These are phyloP conservation scores for Dendrobium chrysotoxum DNA, from an alignment of 106 monocot species.

Conservation along the genomic window DNA sequence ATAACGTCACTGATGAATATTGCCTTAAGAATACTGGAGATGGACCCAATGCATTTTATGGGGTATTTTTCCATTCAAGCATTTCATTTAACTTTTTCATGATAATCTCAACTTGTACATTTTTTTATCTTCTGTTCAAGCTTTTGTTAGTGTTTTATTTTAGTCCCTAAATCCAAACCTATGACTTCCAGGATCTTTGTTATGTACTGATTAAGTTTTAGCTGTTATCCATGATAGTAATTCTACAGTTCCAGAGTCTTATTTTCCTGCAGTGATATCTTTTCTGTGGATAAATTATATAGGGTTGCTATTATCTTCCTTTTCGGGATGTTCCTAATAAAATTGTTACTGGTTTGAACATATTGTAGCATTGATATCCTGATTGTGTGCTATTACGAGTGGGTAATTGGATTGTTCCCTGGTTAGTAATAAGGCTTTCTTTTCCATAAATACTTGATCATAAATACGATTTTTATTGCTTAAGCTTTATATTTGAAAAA, in stretches of 20 bases:
- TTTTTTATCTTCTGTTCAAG: background rate
- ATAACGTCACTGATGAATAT: constrained; percentile 48
- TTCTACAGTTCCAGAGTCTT: background rate
- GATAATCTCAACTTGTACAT: background rate
- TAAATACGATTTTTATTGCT: background rate
- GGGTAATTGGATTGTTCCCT: background rate
- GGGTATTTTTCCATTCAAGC: constrained; percentile 35
- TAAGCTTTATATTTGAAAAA: background rate
- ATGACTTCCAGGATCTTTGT: background rate
- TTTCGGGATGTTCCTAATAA: background rate
- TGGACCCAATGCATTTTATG: constrained; percentile 74
- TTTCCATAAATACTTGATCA: background rate
- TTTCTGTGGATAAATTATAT: background rate
- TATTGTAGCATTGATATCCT: background rate
- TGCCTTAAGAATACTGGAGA: constrained; percentile 33
- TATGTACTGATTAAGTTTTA: background rate
- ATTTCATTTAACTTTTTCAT: background rate
- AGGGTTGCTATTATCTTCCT: background rate
- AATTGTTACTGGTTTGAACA: background rate
- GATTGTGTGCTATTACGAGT: background rate
- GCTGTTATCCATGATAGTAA: background rate
- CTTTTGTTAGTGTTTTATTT: background rate
- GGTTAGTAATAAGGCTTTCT: background rate
- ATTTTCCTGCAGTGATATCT: background rate
- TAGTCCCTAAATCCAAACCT: background rate